phyloP scores from a whole-genome alignment of 306 rosid species.

The Dryas octopetala region DNA sequence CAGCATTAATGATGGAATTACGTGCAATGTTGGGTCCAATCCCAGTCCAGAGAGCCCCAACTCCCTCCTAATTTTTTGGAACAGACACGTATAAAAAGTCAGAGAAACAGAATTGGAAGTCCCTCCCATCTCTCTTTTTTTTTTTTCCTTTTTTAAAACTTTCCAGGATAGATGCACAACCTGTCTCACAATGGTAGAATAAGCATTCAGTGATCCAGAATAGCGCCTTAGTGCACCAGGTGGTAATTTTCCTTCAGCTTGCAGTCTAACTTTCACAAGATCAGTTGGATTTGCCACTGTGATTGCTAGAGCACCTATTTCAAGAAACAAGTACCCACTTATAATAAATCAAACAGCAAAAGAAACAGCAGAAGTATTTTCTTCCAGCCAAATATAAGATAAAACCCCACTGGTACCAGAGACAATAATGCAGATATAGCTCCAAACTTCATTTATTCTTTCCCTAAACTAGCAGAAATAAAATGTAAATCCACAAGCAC shows the following conservation, averaged over 20 bases:
- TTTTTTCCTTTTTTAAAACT: neutral
- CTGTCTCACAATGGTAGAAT: conserved; percentile 88
- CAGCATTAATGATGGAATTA: conserved; percentile 95
- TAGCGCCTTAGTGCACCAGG: conserved; percentile 91
- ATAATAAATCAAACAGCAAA: neutral
- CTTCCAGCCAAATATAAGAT: neutral
- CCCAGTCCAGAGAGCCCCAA: conserved; percentile 94
- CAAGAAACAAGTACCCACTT: conserved; percentile 12
- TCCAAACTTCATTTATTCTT: neutral
- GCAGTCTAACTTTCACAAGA: conserved; percentile 96
- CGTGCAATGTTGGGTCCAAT: conserved; percentile 92
- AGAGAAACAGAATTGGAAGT: conserved; percentile 14
- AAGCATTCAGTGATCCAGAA: conserved; percentile 89
- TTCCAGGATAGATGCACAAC: conserved; percentile 38
- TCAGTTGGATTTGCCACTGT: conserved; percentile 90
- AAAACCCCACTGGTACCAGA: neutral
- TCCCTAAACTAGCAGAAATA: conserved; percentile 12
- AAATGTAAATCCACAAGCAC: conserved; percentile 8
- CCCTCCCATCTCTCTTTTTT: neutral
- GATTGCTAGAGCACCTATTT: conserved; percentile 82
- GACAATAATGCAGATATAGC: neutral
- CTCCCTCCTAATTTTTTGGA: conserved; percentile 62
- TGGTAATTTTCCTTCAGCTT: conserved; percentile 88
- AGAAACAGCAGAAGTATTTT: neutral
- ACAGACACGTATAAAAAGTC: neutral